Evolutionary conservation across 495 filamentous ascomycete genomes (phyloP).

Genomic region (Cercophora samala): DNA sequence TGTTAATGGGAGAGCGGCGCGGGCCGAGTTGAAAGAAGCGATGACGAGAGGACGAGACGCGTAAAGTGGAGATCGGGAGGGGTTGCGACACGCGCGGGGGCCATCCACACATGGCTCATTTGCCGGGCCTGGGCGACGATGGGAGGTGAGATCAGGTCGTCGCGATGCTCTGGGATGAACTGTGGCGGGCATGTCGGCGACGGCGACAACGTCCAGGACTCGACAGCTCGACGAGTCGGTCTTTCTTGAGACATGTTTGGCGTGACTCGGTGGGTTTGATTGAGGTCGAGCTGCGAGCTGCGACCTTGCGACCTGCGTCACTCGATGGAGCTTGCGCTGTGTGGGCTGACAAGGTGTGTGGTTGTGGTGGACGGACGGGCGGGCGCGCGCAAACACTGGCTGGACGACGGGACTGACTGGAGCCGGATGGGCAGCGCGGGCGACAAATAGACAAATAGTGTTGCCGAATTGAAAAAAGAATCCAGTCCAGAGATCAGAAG

Average conservation of each 20-base stretch:
- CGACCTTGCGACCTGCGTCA: neutral
- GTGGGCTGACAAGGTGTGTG: neutral
- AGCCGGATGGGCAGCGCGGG: neutral
- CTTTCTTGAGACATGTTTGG: neutral
- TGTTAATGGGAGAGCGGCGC: neutral
- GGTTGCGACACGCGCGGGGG: slow-evolving; percentile 3
- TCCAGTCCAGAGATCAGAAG: neutral
- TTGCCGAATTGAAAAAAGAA: slow-evolving; percentile 6
- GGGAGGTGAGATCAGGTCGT: neutral
- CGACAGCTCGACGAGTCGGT: neutral
- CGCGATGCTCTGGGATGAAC: neutral
- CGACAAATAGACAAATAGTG: slow-evolving; percentile 6
- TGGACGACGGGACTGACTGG: neutral
- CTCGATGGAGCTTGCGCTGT: neutral
- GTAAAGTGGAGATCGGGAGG: slow-evolving; percentile 8
- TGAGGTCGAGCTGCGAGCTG: no score
- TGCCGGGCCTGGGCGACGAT: neutral
- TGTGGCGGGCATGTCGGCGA: neutral
- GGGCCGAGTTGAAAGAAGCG: neutral
- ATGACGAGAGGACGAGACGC: slow-evolving; percentile 6
- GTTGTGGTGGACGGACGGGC: neutral
- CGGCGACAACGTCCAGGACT: neutral
- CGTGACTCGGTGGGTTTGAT: neutral
- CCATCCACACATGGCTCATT: neutral
- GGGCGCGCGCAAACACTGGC: slow-evolving; percentile 12